A percentile compares a stretch with the other conserved stretches of the same genome.
Conservation (phyloP, 176 grass and related monocot species). For the Oryza meridionalis region DNA sequence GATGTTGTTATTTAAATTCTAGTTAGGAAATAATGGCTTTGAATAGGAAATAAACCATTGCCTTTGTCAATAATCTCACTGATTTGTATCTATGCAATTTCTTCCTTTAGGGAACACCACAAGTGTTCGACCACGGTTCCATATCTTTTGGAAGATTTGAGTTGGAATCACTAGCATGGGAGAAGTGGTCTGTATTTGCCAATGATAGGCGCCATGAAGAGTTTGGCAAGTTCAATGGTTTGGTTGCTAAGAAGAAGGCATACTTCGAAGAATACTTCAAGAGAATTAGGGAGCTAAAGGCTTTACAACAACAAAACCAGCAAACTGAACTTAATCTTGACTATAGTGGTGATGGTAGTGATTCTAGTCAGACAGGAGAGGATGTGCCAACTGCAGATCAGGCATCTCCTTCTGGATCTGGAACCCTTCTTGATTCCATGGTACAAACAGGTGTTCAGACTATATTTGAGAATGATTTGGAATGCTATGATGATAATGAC, state of each 20-base stretch:
- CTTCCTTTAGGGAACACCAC: constrained; percentile 58
- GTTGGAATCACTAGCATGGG: constrained; percentile 87
- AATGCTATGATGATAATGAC: constrained; percentile 32
- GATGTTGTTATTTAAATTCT: constrained; percentile 2
- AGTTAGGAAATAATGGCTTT: background rate
- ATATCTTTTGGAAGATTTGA: constrained; percentile 99
- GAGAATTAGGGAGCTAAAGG: constrained; percentile 85
- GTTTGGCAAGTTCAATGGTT: constrained; percentile 88
- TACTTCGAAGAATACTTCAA: constrained; percentile 98
- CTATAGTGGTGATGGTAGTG: constrained; percentile 86
- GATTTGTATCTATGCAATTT: constrained; percentile 22
- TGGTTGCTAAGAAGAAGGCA: constrained; percentile 96
- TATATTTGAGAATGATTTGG: constrained; percentile 38
- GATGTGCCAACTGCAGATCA: constrained; percentile 48
- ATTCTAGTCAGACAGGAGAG: constrained; percentile 90
- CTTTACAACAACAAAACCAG: constrained; percentile 78
- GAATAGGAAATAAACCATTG: background rate
- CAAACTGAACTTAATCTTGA: constrained; percentile 88
- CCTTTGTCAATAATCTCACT: constrained; percentile 26
- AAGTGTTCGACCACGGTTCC: constrained; percentile 92
- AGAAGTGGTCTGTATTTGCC: constrained; percentile 95
- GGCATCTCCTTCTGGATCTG: constrained; percentile 45
- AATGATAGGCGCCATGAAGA: constrained; percentile 91
- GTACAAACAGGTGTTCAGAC: constrained; percentile 26
- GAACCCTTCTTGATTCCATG: constrained; percentile 36